Evolutionary conservation across 2,329 filamentous ascomycete species (phyloP), one percentile per base, ranked within the genome.

Genomic region (Aspergillus ochraceoroseus): DNA sequence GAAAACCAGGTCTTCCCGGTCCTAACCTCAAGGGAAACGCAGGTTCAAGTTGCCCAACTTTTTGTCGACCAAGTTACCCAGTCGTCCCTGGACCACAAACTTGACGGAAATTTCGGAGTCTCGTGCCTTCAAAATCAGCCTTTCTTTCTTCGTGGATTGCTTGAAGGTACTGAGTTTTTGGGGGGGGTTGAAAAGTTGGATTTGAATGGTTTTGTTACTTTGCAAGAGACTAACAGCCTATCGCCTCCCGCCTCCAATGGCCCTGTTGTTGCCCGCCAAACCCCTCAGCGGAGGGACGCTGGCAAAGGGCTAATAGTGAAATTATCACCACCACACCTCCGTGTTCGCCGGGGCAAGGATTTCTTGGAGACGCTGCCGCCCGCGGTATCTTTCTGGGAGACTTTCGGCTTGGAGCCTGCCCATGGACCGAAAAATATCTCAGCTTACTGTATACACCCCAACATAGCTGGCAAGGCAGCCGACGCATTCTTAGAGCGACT

Each of bases 361-460:
- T 67, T 63, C 5, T 69, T 78, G 56, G 76, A 79, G 47, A 62
- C 78, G 34, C 64, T 79, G 9, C 73, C 77, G 3, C 66, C 77
- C 6, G 73, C 76, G 3, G 55, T 80, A 33, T 62, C 68, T 2
- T 82, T 81, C 50, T 82, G 79, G 79, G 77, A 81, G 47, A 70
- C 74, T 1, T 70, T 82, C 27, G 75, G 74, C 12, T 62, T 82
- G 7, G 71, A 73, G 27, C 79, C 79, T 22, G 68, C 70, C 26
- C 71, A 69, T 53, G 73, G 75, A 1, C 44, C 67, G 1, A 82
- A 82, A 54, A 69, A 80, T 52, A 59, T 81, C n/a, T 68, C 71
- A 14, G 67, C 72, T 1, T 77, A 77, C 52, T 77, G 75, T 49
- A 63, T 82, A 7, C 73, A 74, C 48, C 77, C 78, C 2, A 64